Evolutionary conservation across 805 yeast species (phyloP).

Genomic region (Metschnikowia corniflorae): DNA sequence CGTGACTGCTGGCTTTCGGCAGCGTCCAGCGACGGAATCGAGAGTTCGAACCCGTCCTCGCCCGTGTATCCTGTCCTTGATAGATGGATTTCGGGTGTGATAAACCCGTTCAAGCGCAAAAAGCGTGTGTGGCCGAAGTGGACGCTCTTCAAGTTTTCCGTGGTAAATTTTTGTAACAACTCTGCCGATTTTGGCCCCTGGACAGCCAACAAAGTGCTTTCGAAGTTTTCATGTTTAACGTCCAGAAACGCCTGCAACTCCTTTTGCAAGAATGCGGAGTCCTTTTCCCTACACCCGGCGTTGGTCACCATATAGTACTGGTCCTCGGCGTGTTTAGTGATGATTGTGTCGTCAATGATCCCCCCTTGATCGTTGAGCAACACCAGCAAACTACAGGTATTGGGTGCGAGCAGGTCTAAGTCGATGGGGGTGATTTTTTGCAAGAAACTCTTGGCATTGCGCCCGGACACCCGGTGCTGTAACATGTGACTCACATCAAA

Average conservation of each 20-base stretch:
- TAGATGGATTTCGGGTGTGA: constrained; percentile 56
- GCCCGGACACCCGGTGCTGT: constrained; percentile 77
- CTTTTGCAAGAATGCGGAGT: constrained; percentile 55
- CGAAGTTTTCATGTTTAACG: constrained; percentile 46
- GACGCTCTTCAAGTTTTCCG: constrained; percentile 53
- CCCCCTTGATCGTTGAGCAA: constrained; percentile 70
- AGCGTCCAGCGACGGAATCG: constrained; percentile 54
- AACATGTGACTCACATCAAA: constrained; percentile 98
- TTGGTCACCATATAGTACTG: constrained; percentile 88
- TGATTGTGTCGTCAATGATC: constrained; percentile 89
- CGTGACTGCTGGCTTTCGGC: constrained; percentile 43
- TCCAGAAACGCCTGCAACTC: constrained; percentile 43
- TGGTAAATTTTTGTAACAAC: constrained; percentile 61
- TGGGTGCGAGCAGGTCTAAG: constrained; percentile 50
- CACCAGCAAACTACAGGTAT: constrained; percentile 72
- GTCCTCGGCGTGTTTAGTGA: constrained; percentile 77
- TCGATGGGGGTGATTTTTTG: constrained; percentile 89
- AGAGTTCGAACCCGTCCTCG: constrained; percentile 95
- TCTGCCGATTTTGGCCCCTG: constrained; percentile 89
- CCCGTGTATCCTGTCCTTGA: constrained; percentile 98
- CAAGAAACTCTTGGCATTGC: constrained; percentile 61
- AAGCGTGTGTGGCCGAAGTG: constrained; percentile 70
- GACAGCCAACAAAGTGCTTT: constrained; percentile 77
- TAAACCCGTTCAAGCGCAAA: constrained; percentile 41
- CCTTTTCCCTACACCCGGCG: constrained; percentile 91